A percentile compares a stretch with the other conserved stretches of the same genome.
Conservation (phyloP, 2,329 filamentous ascomycete genomes). For the Chaetomiaceae sp. region DNA sequence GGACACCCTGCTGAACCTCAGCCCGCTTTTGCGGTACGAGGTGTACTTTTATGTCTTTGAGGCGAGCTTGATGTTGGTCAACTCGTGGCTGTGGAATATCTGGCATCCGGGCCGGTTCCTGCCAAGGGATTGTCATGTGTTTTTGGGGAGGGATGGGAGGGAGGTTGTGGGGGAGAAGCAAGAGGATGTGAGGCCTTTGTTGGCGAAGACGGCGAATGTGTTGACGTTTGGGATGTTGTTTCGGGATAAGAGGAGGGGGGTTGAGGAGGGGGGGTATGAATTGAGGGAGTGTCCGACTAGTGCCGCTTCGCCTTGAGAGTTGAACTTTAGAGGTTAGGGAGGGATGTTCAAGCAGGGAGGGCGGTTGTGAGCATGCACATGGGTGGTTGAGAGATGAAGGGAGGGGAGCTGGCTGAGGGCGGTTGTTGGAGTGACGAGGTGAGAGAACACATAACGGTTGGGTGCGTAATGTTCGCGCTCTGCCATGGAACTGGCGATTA, state of each 20-base stretch:
- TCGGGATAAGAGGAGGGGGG: background rate
- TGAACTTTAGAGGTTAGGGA: no score
- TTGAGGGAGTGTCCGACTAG: background rate
- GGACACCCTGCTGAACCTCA: conserved; percentile 29
- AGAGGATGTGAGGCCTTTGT: conserved; percentile 7
- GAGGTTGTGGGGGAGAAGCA: conserved; percentile 4
- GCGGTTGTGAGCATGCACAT: no score
- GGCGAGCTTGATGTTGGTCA: conserved; percentile 37
- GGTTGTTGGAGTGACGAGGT: no score
- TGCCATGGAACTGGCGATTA: no score
- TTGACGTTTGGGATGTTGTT: conserved; percentile 19
- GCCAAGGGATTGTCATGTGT: conserved; percentile 34
- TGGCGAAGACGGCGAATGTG: conserved; percentile 12
- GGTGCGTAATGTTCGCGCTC: no score
- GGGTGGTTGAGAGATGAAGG: no score
- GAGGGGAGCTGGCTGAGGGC: no score
- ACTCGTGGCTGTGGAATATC: conserved; percentile 37
- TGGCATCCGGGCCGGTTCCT: conserved; percentile 38
- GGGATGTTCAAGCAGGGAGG: no score
- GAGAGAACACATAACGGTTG: no score
- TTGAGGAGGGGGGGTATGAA: background rate
- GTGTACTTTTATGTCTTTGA: conserved; percentile 46
- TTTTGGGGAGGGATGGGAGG: conserved; percentile 36
- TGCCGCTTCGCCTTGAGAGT: background rate
- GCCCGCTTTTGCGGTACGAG: conserved; percentile 39